These are phyloP conservation scores for Solanum sparsipilum DNA, from an alignment of 257 asterid species.

Conservation along the genomic window DNA sequence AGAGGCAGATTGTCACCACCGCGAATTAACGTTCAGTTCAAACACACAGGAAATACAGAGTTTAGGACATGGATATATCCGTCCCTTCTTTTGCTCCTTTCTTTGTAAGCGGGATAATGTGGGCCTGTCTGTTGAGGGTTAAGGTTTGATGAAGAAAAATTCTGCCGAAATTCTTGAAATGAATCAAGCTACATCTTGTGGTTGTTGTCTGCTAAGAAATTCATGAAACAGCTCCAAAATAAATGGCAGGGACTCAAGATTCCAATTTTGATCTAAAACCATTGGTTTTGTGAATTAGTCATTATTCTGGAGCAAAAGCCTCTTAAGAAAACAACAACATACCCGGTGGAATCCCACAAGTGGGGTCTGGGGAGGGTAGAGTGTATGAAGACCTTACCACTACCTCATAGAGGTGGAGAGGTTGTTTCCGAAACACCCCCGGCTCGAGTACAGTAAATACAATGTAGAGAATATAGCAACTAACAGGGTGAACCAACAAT, in stretches of 20 bases:
- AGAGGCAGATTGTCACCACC: neutral
- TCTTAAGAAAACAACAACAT: neutral
- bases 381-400: neutral
- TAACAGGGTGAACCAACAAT: neutral
- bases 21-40: neutral
- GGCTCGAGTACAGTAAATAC: neutral
- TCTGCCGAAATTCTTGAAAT: neutral
- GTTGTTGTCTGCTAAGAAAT: neutral
- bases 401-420: neutral
- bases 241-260: neutral
- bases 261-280: neutral
- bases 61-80: neutral
- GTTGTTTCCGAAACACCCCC: neutral
- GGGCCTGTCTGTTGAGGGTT: neutral
- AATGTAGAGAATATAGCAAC: neutral
- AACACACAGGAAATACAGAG: neutral
- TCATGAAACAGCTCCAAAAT: neutral
- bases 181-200: neutral
- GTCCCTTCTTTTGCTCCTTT: neutral
- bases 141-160: neutral
- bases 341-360: no score
- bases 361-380: neutral
- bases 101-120: neutral
- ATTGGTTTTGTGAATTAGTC: neutral
- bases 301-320: neutral